These are phyloP conservation scores for Hanseniaspora thailandica DNA, from an alignment of 805 yeast genomes.

Conservation along the genomic window DNA sequence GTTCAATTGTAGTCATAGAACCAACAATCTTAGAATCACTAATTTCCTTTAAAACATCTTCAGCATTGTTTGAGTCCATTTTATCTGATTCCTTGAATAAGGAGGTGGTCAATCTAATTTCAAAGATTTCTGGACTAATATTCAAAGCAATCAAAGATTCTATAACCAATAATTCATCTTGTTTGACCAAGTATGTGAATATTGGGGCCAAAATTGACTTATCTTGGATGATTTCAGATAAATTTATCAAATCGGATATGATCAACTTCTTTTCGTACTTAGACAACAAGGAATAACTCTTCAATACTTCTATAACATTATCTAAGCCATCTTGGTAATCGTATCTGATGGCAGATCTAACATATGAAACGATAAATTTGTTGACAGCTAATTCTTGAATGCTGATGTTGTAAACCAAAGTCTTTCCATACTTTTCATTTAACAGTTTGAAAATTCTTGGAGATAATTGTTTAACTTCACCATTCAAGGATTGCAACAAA, in stretches of 20 bases:
- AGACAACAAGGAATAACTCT: constrained; percentile 25
- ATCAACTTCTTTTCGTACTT: constrained; percentile 31
- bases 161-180: constrained; percentile 32
- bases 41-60: constrained; percentile 27
- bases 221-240: constrained; percentile 31
- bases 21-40: constrained; percentile 23
- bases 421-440: constrained; percentile 20
- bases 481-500: constrained; percentile 38
- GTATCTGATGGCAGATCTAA: constrained; percentile 35
- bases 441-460: constrained; percentile 30
- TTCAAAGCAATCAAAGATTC: constrained; percentile 30
- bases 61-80: constrained; percentile 20
- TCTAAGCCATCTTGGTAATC: constrained; percentile 30
- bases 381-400: constrained; percentile 28
- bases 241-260: constrained; percentile 31
- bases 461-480: constrained; percentile 34
- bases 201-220: constrained; percentile 31
- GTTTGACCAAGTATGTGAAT: constrained; percentile 32
- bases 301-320: constrained; percentile 30
- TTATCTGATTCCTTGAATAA: constrained; percentile 28
- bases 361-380: constrained; percentile 35
- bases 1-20: constrained; percentile 19
- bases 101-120: constrained; percentile 59
- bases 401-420: constrained; percentile 18
- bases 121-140: constrained; percentile 37